These are phyloP conservation scores for Hyphopichia wangnamkhiaoensis DNA, from an alignment of 1,139 yeast species.

Conservation along the genomic window DNA sequence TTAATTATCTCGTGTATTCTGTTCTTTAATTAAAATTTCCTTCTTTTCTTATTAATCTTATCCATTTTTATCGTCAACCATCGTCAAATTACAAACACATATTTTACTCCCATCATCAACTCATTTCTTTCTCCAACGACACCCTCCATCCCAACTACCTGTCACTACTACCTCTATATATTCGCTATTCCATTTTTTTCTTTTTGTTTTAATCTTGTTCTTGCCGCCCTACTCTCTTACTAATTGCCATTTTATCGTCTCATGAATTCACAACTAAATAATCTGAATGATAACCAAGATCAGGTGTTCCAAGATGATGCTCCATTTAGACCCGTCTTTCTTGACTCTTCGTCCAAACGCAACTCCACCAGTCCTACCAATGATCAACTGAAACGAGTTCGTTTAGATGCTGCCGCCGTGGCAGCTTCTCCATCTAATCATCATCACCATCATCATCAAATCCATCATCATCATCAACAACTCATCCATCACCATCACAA, in stretches of 20 bases:
- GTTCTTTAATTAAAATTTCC: neutral
- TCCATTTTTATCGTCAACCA: no score
- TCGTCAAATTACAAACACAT: no score
- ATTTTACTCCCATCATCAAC: no score
- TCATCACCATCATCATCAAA: conserved; percentile 4
- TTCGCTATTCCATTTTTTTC: no score
- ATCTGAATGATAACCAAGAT: conserved; percentile 25
- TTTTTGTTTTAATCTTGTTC: conserved; percentile 8
- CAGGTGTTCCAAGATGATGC: conserved; percentile 28
- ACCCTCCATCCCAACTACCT: no score
- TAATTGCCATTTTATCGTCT: conserved; percentile 8
- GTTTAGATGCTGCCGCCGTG: conserved; percentile 10
- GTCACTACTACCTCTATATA: no score
- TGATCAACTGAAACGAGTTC: conserved; percentile 12
- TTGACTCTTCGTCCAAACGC: conserved; percentile 16
- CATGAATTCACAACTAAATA: conserved; percentile 20
- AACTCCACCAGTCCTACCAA: conserved; percentile 2
- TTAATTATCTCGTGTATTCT: neutral
- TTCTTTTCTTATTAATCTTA: neutral
- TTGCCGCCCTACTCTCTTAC: conserved; percentile 4
- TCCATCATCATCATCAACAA: conserved; percentile 3
- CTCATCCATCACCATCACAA: conserved; percentile 3
- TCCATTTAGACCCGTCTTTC: conserved; percentile 38
- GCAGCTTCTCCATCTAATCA: conserved; percentile 8
- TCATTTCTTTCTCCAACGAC: no score